phyloP scores from a whole-genome alignment of 2,329 filamentous ascomycete genomes.

The Didymella arachidicola region DNA sequence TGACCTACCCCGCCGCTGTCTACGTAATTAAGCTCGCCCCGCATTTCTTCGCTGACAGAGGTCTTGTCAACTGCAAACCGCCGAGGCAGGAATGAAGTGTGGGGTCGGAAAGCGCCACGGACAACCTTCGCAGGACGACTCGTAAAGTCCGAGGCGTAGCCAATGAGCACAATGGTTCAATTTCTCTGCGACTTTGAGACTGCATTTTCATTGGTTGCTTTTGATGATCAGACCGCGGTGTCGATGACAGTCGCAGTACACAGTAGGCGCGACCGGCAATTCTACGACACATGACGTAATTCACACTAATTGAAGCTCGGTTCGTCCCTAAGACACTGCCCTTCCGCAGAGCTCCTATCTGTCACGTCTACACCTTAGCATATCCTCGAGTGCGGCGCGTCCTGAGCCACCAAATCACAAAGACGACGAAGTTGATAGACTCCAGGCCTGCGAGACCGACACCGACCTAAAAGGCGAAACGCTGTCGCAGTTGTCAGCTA shows the following conservation, averaged over 20 bases:
- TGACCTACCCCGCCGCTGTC: slow-evolving; percentile 13
- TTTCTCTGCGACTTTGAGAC: not conserved
- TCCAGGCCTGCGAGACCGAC: slow-evolving; percentile 28
- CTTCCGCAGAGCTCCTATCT: not conserved
- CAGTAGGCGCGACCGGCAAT: not conserved
- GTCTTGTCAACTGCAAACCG: slow-evolving; percentile 3
- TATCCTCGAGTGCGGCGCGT: slow-evolving; percentile 25
- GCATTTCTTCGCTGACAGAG: slow-evolving; percentile 14
- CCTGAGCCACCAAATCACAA: slow-evolving; percentile 26
- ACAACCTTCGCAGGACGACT: slow-evolving; percentile 30
- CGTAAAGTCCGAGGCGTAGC: not conserved
- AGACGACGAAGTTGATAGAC: slow-evolving; percentile 25
- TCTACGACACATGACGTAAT: slow-evolving; percentile 7
- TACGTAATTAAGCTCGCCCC: slow-evolving; percentile 16
- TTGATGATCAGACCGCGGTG: not conserved
- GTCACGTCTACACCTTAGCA: slow-evolving; percentile 19
- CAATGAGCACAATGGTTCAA: not conserved
- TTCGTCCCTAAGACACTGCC: not conserved
- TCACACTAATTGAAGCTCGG: slow-evolving; percentile 3
- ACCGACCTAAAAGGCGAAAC: slow-evolving; percentile 31
- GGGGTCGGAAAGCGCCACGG: slow-evolving; percentile 9
- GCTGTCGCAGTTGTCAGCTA: slow-evolving; percentile 13
- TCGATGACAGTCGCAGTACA: not conserved
- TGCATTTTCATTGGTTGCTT: not conserved
- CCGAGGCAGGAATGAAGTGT: slow-evolving; percentile 27